These are phyloP conservation scores for Oryza coarctata DNA, from an alignment of 176 grass and related monocot genomes.

Conservation along the genomic window DNA sequence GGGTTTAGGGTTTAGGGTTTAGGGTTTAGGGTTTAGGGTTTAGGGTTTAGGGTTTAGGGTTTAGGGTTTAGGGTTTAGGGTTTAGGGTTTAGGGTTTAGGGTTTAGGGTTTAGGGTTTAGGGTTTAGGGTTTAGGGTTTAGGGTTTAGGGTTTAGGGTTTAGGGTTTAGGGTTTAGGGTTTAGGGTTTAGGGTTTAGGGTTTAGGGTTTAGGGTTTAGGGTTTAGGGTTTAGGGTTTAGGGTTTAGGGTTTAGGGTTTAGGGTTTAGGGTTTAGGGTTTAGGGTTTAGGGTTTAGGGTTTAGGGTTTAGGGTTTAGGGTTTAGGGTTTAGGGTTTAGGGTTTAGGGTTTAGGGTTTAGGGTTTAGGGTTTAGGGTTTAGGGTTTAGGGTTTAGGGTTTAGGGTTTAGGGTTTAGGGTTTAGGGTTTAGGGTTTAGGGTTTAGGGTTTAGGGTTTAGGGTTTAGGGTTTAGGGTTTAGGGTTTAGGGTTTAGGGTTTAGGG, in stretches of 20 bases:
- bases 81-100: neutral
- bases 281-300: neutral
- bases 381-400: neutral
- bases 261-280: neutral
- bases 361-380: slow-evolving; percentile 12
- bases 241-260: neutral
- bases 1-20: slow-evolving; percentile 6
- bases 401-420: neutral
- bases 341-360: neutral
- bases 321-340: neutral
- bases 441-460: neutral
- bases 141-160: neutral
- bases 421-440: neutral
- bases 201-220: slow-evolving; percentile 4
- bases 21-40: neutral
- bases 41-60: neutral
- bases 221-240: neutral
- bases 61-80: neutral
- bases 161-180: slow-evolving; percentile 12
- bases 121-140: neutral
- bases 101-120: neutral
- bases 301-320: slow-evolving; percentile 16
- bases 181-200: neutral
- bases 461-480: neutral
- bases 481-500: neutral